These are phyloP conservation scores for Gentiana macrophylla DNA, from an alignment of 257 asterid genomes.

Conservation along the genomic window DNA sequence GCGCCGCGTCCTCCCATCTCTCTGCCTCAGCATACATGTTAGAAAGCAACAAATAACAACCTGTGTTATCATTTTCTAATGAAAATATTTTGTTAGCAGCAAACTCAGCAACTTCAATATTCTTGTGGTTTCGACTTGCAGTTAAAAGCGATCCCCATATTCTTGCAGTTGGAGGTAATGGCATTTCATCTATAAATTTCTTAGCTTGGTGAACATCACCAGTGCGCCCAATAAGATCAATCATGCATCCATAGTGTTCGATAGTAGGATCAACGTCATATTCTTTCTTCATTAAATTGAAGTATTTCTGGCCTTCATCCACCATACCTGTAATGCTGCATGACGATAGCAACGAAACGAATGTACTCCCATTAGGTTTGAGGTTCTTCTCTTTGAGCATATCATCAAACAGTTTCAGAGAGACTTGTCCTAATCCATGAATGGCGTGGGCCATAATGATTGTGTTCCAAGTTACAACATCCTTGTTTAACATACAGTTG, in stretches of 20 bases:
- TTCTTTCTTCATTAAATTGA: slow-evolving; percentile 37
- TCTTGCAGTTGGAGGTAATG: slow-evolving; percentile 39
- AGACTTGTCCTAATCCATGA: slow-evolving; percentile 42
- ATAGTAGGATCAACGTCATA: slow-evolving; percentile 42
- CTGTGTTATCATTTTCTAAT: slow-evolving; percentile 35
- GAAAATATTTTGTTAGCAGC: slow-evolving; percentile 32
- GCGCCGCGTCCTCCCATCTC: slow-evolving; percentile 51
- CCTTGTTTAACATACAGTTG: slow-evolving; percentile 27
- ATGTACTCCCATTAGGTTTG: slow-evolving; percentile 46
- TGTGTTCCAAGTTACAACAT: slow-evolving; percentile 57
- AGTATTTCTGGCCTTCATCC: slow-evolving; percentile 43
- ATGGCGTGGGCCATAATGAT: slow-evolving; percentile 51
- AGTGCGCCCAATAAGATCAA: slow-evolving; percentile 45
- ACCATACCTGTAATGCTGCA: slow-evolving; percentile 42
- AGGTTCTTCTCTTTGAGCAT: slow-evolving; percentile 28
- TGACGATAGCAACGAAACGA: slow-evolving; percentile 44
- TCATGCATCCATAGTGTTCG: slow-evolving; percentile 53
- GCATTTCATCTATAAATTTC: slow-evolving; percentile 43
- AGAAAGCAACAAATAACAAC: slow-evolving; percentile 53
- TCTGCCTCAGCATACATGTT: slow-evolving; percentile 54
- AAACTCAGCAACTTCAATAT: slow-evolving; percentile 46
- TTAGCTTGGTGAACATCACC: slow-evolving; percentile 42
- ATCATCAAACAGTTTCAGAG: slow-evolving; percentile 27
- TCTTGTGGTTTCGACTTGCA: slow-evolving; percentile 47
- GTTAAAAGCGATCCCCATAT: slow-evolving; percentile 62